These are phyloP conservation scores for Zymoseptoria crescenta DNA, from an alignment of 2,329 filamentous ascomycete species.

Conservation along the genomic window DNA sequence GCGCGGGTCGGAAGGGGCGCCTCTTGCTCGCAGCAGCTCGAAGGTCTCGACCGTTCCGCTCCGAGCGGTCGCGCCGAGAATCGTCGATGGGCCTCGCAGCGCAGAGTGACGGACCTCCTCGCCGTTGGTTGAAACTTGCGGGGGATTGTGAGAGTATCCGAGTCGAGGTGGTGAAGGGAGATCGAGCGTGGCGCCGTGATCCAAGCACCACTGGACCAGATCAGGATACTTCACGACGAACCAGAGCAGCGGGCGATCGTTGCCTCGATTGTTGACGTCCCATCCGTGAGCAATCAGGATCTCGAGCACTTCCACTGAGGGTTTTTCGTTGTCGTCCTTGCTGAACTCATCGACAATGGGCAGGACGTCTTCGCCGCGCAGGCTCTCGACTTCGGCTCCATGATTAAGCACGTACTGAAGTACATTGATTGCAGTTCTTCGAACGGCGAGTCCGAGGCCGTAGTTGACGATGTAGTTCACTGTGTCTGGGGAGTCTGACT, in stretches of 20 bases:
- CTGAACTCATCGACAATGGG: not conserved
- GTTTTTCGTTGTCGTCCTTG: not conserved
- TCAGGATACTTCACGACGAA: not conserved
- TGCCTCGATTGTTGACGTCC: not conserved
- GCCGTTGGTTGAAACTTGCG: too few relatives aligned
- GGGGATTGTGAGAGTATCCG: too few relatives aligned
- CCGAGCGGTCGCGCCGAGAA: not conserved
- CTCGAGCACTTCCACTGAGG: not conserved
- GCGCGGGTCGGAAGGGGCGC: not conserved
- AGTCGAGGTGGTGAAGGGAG: not conserved
- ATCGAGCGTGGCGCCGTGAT: not conserved
- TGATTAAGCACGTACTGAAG: not conserved
- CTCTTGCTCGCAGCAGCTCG: not conserved
- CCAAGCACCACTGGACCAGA: not conserved
- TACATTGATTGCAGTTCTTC: not conserved
- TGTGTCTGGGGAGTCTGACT: not conserved
- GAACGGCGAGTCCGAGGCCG: not conserved
- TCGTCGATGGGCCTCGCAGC: not conserved
- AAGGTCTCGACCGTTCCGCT: not conserved
- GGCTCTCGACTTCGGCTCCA: not conserved
- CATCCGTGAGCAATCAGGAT: constrained; percentile 1
- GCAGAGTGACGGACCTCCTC: not conserved
- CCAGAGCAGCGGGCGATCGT: not conserved
- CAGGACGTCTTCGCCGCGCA: not conserved
- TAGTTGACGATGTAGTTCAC: too few relatives aligned